Evolutionary conservation across 345 rosid species (phyloP).

Genomic region (Eucalyptus albens): DNA sequence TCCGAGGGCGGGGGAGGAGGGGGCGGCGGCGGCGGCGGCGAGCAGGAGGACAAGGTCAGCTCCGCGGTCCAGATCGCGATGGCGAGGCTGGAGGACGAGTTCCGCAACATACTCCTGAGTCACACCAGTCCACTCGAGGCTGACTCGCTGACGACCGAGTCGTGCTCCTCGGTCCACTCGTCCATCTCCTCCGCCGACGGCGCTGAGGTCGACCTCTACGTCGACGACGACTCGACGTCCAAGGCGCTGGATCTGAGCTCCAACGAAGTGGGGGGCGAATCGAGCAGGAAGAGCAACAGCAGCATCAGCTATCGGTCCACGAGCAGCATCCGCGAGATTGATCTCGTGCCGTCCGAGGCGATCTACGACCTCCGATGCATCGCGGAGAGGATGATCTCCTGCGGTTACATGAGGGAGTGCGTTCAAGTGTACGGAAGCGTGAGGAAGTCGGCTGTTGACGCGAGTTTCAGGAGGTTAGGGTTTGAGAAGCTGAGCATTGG

Average conservation of each 20-base stretch:
- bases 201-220: not conserved
- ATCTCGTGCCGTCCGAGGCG: conserved; percentile 69
- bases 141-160: conserved; percentile 25
- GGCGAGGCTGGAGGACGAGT: conserved; percentile 98
- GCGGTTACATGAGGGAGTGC: conserved; percentile 77
- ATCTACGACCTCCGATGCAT: conserved; percentile 56
- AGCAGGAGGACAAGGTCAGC: conserved; percentile 23
- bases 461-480: conserved; percentile 54
- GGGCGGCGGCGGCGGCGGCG: not conserved
- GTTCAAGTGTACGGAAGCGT: conserved; percentile 88
- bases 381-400: conserved; percentile 67
- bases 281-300: not conserved
- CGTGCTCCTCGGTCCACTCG: conserved; percentile 2
- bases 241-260: not conserved
- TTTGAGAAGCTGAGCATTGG: conserved; percentile 91
- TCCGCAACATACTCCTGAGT: conserved; percentile 56
- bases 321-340: conserved; percentile 78
- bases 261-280: not conserved
- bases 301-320: conserved; percentile 53
- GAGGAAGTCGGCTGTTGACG: conserved; percentile 76
- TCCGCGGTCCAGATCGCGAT: conserved; percentile 87
- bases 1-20: not conserved
- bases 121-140: conserved; percentile 56
- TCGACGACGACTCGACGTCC: not conserved
- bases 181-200: conserved; percentile 4